phyloP scores from a whole-genome alignment of 2,329 filamentous ascomycete genomes.

The Verticillium dahliae region DNA sequence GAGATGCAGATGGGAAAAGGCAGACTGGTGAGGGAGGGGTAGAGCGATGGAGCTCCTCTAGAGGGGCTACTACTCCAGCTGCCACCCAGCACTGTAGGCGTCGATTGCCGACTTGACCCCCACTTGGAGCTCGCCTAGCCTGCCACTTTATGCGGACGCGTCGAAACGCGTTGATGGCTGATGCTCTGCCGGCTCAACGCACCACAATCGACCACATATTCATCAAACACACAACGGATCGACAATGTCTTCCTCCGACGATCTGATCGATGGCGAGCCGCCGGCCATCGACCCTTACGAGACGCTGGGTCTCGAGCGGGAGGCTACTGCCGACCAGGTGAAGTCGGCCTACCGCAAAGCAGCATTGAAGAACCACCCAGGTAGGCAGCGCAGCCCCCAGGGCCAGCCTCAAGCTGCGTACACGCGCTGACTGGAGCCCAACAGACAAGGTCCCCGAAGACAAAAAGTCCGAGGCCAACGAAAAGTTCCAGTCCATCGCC shows the following conservation, averaged over 20 bases:
- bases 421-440: not conserved
- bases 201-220: not conserved
- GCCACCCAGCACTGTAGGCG: not conserved
- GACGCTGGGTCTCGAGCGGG: slow-evolving; percentile 63
- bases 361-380: slow-evolving; percentile 80
- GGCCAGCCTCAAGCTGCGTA: not conserved
- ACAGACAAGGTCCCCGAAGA: slow-evolving; percentile 69
- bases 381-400: slow-evolving; percentile 33
- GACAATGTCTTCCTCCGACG: slow-evolving; percentile 29
- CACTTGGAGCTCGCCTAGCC: not conserved
- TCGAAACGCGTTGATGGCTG: slow-evolving; percentile 6
- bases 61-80: not conserved
- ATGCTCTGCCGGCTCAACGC: not conserved
- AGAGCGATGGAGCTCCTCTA: not conserved
- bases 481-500: slow-evolving; percentile 81
- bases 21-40: not conserved
- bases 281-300: slow-evolving; percentile 71
- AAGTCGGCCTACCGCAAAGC: slow-evolving; percentile 89
- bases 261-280: slow-evolving; percentile 48
- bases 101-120: not conserved
- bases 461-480: slow-evolving; percentile 66
- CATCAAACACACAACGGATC: not conserved
- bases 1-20: not conserved
- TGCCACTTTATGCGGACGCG: slow-evolving; percentile 10
- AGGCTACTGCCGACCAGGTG: slow-evolving; percentile 71